Conservation (phyloP, 176 grass and related monocot species). For the Musa troglodytarum region DNA sequence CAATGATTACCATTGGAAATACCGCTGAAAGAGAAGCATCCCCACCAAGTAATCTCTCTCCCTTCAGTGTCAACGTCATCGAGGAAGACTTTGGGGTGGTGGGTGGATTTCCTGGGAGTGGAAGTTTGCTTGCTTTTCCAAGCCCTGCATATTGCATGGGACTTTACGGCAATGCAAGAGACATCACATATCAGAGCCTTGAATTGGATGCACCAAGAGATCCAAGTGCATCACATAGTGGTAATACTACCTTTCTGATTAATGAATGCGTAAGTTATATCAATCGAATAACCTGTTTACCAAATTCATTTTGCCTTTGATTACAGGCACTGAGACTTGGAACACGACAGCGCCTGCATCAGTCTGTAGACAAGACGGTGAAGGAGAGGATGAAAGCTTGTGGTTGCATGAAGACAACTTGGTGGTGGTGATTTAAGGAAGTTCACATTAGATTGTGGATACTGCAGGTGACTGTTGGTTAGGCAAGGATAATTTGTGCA, state of each 20-base stretch:
- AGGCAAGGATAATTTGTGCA: too few species aligned
- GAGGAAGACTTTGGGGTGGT: not conserved
- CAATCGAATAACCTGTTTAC: too few species aligned
- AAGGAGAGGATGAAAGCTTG: conserved; percentile 21
- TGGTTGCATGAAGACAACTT: conserved; percentile 22
- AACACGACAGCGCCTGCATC: conserved; percentile 1
- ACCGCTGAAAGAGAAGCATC: conserved; percentile 5
- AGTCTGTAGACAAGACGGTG: conserved; percentile 19
- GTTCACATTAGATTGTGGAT: too few species aligned
- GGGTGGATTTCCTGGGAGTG: not conserved
- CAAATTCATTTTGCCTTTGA: not conserved
- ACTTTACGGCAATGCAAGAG: not conserved
- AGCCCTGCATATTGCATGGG: conserved; percentile 6
- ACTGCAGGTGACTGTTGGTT: too few species aligned
- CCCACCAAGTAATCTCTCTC: conserved; percentile 15
- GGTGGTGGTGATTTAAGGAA: conserved; percentile 11
- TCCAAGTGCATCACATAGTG: not conserved
- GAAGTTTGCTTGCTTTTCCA: not conserved
- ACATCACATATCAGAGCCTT: not conserved
- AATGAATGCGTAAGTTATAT: too few species aligned
- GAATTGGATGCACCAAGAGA: not conserved
- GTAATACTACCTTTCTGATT: not conserved
- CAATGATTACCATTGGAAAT: not conserved
- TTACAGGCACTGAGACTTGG: conserved; percentile 19
- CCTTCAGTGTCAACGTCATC: not conserved